phyloP scores from a whole-genome alignment of 129 eudicot species.

The Flaveria robusta region DNA sequence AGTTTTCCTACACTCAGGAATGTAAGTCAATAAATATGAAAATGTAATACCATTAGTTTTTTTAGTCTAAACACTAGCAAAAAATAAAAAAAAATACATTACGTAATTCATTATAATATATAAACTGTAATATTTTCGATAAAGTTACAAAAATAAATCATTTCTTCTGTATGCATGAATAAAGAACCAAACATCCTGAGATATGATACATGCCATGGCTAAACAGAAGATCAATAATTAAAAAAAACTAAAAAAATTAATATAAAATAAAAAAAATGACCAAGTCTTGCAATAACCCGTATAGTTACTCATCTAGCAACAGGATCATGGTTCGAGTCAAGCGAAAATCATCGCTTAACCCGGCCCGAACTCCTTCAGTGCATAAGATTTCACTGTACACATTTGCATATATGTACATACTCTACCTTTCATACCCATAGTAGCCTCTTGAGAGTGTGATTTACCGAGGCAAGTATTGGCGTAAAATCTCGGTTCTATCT shows the following conservation, averaged over 20 bases:
- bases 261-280: neutral
- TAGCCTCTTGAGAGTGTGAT: neutral
- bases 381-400: conserved; percentile 39
- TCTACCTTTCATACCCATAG: conserved; percentile 30
- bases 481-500: conserved; percentile 59
- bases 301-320: conserved; percentile 30
- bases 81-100: neutral
- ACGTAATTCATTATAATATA: neutral
- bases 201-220: conserved; percentile 41
- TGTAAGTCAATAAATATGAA: too few species aligned
- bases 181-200: conserved; percentile 32
- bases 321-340: conserved; percentile 9
- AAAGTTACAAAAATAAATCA: conserved; percentile 2
- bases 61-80: neutral
- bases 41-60: too few species aligned
- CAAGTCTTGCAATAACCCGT: conserved; percentile 24
- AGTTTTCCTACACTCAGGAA: too few species aligned
- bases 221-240: conserved; percentile 30
- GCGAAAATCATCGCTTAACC: conserved; percentile 5
- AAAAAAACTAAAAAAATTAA: neutral
- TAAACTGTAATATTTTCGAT: neutral
- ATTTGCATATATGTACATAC: conserved; percentile 23
- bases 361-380: conserved; percentile 6
- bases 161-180: conserved; percentile 36
- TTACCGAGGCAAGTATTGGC: conserved; percentile 60